A percentile compares a stretch with the other conserved stretches of the same genome.
Evolutionary conservation across 441 rosid genomes (phyloP).

Genomic region (Pelargonium hybrid): DNA sequence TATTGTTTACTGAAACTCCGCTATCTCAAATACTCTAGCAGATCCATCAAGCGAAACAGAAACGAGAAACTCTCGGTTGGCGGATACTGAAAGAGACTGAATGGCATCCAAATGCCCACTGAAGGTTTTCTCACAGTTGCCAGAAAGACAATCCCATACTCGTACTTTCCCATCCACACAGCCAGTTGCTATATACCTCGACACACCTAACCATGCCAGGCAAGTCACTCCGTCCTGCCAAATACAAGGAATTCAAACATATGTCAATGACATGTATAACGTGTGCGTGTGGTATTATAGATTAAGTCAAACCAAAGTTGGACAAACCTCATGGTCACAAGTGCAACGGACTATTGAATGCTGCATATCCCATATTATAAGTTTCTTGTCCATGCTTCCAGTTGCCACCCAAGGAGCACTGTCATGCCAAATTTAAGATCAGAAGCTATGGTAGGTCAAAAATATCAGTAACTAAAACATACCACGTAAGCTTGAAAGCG

Average conservation of each 20-base stretch:
- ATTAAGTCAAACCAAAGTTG: neutral
- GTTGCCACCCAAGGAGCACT: slow-evolving; percentile 73
- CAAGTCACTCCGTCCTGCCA: slow-evolving; percentile 65
- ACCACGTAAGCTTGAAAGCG: no score
- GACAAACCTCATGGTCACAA: slow-evolving; percentile 61
- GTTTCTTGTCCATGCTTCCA: slow-evolving; percentile 74
- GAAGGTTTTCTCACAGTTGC: slow-evolving; percentile 47
- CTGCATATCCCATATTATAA: slow-evolving; percentile 75
- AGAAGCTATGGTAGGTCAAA: neutral
- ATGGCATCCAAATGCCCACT: slow-evolving; percentile 53
- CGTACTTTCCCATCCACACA: slow-evolving; percentile 59
- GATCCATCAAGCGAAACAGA: slow-evolving; percentile 57
- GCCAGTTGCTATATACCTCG: slow-evolving; percentile 62
- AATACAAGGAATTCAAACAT: neutral
- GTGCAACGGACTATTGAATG: slow-evolving; percentile 53
- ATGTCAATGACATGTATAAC: neutral
- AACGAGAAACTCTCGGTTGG: slow-evolving; percentile 42
- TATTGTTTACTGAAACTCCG: slow-evolving; percentile 30
- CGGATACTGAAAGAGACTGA: slow-evolving; percentile 44
- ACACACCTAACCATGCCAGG: slow-evolving; percentile 58
- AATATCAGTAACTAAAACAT: neutral
- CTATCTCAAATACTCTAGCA: slow-evolving; percentile 61
- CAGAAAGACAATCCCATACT: slow-evolving; percentile 70
- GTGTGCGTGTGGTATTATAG: neutral
- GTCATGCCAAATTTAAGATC: slow-evolving; percentile 7